Percentiles rank a stretch among this genome's conserved stretches.
phyloP scores from a whole-genome alignment of 768 basidiomycete species.

The Tricholoma sp. region DNA sequence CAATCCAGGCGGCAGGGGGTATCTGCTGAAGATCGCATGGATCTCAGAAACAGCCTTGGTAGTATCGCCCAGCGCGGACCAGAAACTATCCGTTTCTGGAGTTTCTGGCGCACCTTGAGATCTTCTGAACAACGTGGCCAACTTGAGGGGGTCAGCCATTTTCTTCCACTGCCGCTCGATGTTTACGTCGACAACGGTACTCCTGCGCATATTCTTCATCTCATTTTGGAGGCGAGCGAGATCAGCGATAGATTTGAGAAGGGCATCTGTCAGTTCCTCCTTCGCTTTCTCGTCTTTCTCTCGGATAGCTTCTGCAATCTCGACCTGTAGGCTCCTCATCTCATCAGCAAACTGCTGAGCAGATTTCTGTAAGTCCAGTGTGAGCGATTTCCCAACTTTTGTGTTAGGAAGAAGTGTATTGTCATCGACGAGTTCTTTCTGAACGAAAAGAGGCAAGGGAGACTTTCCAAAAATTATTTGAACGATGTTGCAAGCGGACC shows the following conservation, averaged over 20 bases:
- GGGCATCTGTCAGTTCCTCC: neutral
- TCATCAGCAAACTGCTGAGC: neutral
- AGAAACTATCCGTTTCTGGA: neutral
- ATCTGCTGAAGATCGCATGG: neutral
- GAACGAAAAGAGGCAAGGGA: conserved; percentile 9
- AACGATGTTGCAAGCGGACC: conserved; percentile 14
- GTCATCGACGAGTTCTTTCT: conserved; percentile 13
- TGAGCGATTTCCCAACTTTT: neutral
- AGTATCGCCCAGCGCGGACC: neutral
- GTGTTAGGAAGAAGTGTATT: conserved; percentile 9
- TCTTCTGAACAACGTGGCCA: neutral
- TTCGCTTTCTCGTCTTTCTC: neutral
- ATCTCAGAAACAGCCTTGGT: neutral
- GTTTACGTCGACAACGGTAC: neutral
- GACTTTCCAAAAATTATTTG: conserved; percentile 6
- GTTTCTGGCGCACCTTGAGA: neutral
- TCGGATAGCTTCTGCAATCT: neutral
- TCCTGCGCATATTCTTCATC: neutral
- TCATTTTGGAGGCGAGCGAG: neutral
- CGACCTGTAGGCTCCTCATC: neutral
- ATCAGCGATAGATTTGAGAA: neutral
- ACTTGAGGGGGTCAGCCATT: neutral
- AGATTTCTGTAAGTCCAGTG: neutral
- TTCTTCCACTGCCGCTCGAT: neutral
- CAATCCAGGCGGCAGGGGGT: neutral